Percentiles rank a stretch among this genome's conserved stretches.
These are phyloP conservation scores for Isabelozyma rhagii DNA, from an alignment of 805 yeast species.

Conservation along the genomic window DNA sequence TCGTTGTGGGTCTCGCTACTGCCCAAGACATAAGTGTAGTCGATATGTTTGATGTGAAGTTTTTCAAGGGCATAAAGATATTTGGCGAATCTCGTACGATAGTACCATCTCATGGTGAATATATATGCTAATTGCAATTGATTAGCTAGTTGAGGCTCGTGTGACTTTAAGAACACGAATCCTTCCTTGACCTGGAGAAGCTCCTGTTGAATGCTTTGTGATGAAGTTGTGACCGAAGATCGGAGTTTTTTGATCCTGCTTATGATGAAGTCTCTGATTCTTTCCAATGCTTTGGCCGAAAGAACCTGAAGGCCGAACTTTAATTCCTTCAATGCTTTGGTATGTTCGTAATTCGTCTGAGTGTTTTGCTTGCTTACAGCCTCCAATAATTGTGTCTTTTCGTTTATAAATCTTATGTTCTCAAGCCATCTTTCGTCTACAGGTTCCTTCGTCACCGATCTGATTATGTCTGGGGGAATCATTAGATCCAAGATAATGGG, in stretches of 20 bases:
- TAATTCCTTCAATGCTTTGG: slow-evolving; percentile 26
- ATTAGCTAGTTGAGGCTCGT: slow-evolving; percentile 60
- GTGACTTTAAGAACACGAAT: slow-evolving; percentile 51
- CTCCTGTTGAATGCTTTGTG: slow-evolving; percentile 71
- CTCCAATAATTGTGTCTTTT: slow-evolving; percentile 53
- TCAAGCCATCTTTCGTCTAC: slow-evolving; percentile 65
- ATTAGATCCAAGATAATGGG: slow-evolving; percentile 76
- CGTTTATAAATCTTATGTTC: slow-evolving; percentile 54
- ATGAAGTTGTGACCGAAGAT: slow-evolving; percentile 49
- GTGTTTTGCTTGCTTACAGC: slow-evolving; percentile 2
- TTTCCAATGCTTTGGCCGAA: slow-evolving; percentile 63
- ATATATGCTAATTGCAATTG: slow-evolving; percentile 79
- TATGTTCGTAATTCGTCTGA: slow-evolving; percentile 14
- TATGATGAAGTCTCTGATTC: slow-evolving; percentile 69
- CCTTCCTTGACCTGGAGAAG: slow-evolving; percentile 62
- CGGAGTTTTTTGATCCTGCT: slow-evolving; percentile 66
- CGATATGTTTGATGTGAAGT: slow-evolving; percentile 54
- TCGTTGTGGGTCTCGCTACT: slow-evolving; percentile 19
- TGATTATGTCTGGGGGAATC: slow-evolving; percentile 69
- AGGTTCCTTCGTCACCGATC: slow-evolving; percentile 54
- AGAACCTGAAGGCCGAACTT: slow-evolving; percentile 46
- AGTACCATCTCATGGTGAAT: slow-evolving; percentile 93
- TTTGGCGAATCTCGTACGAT: slow-evolving; percentile 70
- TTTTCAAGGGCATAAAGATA: slow-evolving; percentile 71
- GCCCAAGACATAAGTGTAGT: slow-evolving; percentile 56